Base-by-base conservation (phyloP, 768 basidiomycete species). In the Tubosaeta brunneosetosa region DNA sequence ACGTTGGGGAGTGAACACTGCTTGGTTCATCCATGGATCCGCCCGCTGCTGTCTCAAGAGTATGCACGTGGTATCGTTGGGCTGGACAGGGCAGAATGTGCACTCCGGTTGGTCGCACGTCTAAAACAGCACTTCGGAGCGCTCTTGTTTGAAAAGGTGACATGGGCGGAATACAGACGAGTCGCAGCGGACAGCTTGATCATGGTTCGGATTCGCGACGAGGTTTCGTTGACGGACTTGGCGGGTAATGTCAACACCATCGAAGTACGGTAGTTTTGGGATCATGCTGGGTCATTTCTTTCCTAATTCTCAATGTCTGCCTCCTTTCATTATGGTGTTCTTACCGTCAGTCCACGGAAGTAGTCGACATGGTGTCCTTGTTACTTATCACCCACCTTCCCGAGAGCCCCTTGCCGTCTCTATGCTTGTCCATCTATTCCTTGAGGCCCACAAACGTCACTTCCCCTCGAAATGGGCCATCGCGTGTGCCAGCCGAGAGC, bases 1-100 rank as follows among this genome's bases (percentile, higher is more conserved):
- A 50, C 1, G 38, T 6, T 29, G 29, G 29, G 9, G 29, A 4
- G 29, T 29, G 29, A 43, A 9, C 25, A 50, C 4, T 43, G 16
- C 36, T 47, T 59, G 16, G 19, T 53, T 9, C 51, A 61, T 49
- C 59, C 60, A 4, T 61, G 56, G 56, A 55, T 61, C 49, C 29
- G 40, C 4, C 26, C 51, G 0, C 27, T 58, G 2, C 51, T 52
- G 14, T 54, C 53, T 11, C 48, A 47, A 9, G 53, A 55, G 8
- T 50, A 37, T 25, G 10, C 9, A 7, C 3, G 26, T 1, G 33
- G 46, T 1, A 40, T 3, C 1, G n/a, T 6, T 13, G 36, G 12
- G 14, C 27, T 44, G 0, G 47, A 56, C 27, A 9, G 9, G 22
- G 34, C 31, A 1, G 34, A 32, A 3, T 34, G 13, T 1, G 53